phyloP scores from a whole-genome alignment of 2,329 filamentous ascomycete genomes.

The Penicillium olsonii region DNA sequence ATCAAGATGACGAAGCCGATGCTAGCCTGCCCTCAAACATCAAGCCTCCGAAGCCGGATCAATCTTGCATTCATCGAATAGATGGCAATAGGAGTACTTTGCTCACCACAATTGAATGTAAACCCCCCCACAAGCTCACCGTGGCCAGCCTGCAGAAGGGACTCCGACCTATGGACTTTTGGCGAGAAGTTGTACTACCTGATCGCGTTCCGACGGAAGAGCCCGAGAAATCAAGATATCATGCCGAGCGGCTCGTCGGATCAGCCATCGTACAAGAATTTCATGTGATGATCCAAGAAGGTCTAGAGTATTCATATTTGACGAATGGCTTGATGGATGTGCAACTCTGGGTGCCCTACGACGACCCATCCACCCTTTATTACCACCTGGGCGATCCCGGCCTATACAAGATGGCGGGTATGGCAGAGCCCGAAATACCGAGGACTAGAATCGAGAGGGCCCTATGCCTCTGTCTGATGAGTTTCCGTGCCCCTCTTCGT shows the following conservation, averaged over 20 bases:
- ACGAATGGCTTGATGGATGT: conserved; percentile 22
- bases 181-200: conserved; percentile 10
- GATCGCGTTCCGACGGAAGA: conserved; percentile 4
- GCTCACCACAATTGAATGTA: conserved; percentile 18
- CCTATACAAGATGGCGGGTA: conserved; percentile 12
- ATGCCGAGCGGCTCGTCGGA: conserved; percentile 19
- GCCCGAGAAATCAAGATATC: conserved; percentile 19
- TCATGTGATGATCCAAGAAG: conserved; percentile 30
- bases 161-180: conserved; percentile 11
- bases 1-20: conserved; percentile 1
- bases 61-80: conserved; percentile 24
- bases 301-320: conserved; percentile 28
- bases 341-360: conserved; percentile 18
- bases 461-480: conserved; percentile 12
- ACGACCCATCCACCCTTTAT: conserved; percentile 24
- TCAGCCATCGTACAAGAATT: conserved; percentile 26
- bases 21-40: conserved; percentile 4
- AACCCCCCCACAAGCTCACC: conserved; percentile 18
- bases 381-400: conserved; percentile 25
- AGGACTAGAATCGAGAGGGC: conserved; percentile 14
- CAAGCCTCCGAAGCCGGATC: conserved; percentile 18
- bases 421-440: conserved; percentile 8
- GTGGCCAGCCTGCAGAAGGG: neutral
- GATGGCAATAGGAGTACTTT: conserved; percentile 8
- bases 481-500: conserved; percentile 8